Evolutionary conservation across 2,329 filamentous ascomycete genomes (phyloP).

Genomic region (Teratosphaeria pseudoeucalypti): DNA sequence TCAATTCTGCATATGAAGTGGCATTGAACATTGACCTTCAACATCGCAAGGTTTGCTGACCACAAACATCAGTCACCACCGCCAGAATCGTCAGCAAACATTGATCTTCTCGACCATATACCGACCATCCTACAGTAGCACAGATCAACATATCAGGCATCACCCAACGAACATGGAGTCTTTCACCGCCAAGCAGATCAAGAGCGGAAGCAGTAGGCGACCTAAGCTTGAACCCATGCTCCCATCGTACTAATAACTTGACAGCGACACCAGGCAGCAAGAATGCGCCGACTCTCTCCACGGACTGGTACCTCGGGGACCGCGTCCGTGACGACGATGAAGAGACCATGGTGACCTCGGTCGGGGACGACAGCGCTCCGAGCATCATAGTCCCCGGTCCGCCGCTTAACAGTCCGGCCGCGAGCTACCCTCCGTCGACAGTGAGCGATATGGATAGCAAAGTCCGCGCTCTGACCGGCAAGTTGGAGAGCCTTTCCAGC

Average conservation of each 20-base stretch:
- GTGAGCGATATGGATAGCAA: constrained; percentile 1
- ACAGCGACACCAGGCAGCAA: neutral
- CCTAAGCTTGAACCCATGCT: neutral
- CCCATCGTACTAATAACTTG: neutral
- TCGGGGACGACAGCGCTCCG: constrained; percentile 1
- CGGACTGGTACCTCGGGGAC: neutral
- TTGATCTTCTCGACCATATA: neutral
- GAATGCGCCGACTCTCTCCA: neutral
- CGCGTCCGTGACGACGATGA: constrained; percentile 4
- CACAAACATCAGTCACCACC: neutral
- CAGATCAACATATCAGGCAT: neutral
- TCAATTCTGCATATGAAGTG: neutral
- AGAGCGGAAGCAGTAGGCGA: neutral
- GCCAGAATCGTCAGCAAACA: neutral
- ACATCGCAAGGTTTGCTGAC: neutral
- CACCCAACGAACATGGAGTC: neutral
- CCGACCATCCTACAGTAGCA: neutral
- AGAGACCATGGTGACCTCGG: constrained; percentile 1
- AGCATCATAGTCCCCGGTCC: constrained; percentile 5
- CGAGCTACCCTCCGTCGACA: neutral
- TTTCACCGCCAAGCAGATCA: neutral
- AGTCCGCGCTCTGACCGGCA: neutral
- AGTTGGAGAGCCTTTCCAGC: neutral
- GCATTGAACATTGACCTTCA: neutral
- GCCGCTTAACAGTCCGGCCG: constrained; percentile 10